Percentiles rank a stretch among this genome's conserved stretches.
phyloP scores from a whole-genome alignment of 225 moss, liverwort and hornwort species.

The Straminergon stramineum region DNA sequence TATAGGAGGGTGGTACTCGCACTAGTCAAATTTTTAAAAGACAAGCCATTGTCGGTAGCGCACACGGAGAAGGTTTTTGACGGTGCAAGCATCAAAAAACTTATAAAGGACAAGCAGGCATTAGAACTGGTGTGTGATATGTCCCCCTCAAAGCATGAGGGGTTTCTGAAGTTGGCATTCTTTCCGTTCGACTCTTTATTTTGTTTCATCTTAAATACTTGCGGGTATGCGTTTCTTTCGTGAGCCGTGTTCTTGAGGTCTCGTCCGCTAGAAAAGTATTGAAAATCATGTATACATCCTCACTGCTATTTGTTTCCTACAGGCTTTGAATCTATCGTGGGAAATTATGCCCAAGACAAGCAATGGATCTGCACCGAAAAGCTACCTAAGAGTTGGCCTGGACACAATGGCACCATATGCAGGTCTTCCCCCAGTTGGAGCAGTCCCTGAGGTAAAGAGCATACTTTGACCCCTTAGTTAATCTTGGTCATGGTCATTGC shows the following conservation, averaged over 20 bases:
- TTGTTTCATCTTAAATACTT: not conserved
- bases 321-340: constrained; percentile 59
- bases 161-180: not conserved
- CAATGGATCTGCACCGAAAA: constrained; percentile 27
- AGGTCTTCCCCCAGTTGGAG: constrained; percentile 73
- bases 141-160: not conserved
- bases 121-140: constrained; percentile 28
- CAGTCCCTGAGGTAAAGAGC: constrained; percentile 50
- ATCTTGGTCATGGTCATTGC: not conserved
- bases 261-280: not conserved
- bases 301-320: not conserved
- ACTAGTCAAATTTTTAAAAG: not conserved
- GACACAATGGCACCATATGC: constrained; percentile 69
- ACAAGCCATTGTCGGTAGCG: constrained; percentile 39
- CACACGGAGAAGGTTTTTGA: constrained; percentile 57
- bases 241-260: not conserved
- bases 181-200: not conserved
- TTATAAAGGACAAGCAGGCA: constrained; percentile 28
- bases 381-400: constrained; percentile 43
- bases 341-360: constrained; percentile 54
- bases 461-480: not conserved
- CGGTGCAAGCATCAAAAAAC: constrained; percentile 34
- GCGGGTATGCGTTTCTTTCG: not conserved
- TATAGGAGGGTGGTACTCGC: constrained; percentile 20
- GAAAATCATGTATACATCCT: not conserved